Base-by-base conservation (phyloP, 225 moss, liverwort and hornwort species). In the Sphagnum tenellum region DNA sequence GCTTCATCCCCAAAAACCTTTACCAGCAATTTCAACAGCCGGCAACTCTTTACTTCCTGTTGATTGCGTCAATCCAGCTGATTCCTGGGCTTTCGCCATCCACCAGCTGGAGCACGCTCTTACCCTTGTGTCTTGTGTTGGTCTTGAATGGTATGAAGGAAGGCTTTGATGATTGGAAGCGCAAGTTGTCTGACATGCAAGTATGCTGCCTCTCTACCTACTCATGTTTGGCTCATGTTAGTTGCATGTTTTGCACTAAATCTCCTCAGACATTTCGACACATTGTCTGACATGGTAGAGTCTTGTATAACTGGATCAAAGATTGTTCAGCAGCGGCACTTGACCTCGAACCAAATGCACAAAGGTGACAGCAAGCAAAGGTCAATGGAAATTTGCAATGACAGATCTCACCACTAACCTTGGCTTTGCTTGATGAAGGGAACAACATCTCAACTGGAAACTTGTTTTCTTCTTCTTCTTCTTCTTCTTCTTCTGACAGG, bases 101-200 rank as follows among this genome's bases (percentile, higher is more conserved):
- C 47, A 80, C 60, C 56, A 92, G 90, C 87, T 46, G 61, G 12
- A 86, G 87, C 11, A 98, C 93, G 44, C 59, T 98, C 47, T 68
- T 76, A 66, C 89, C 93, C n/a, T 75, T 98, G 9, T 62, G 79
- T 4, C 89, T 90, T 76, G 96, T 98, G 9, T 69, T 98, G 8
- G 61, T 82, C 67, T 64, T 98, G 1, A 93, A 98, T 68, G 92
- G 83, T 12, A 50, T 87, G 3, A 98, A 98, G 82, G 92, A 93
- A 77, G 87, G 69, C 3, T 73, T 78, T 68, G 93, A 98, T 76
- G 96, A 98, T 67, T 70, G 83, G 7, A 85, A 79, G 59, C 87
- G 89, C 52, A 79, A 80, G 61, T 49, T 66, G 47, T 98, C 79
- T 44, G 90, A 98, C 71, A 53, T 66, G 69, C 87, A 75, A 73